phyloP scores from a whole-genome alignment of 345 rosid species.

The Salix brachista region DNA sequence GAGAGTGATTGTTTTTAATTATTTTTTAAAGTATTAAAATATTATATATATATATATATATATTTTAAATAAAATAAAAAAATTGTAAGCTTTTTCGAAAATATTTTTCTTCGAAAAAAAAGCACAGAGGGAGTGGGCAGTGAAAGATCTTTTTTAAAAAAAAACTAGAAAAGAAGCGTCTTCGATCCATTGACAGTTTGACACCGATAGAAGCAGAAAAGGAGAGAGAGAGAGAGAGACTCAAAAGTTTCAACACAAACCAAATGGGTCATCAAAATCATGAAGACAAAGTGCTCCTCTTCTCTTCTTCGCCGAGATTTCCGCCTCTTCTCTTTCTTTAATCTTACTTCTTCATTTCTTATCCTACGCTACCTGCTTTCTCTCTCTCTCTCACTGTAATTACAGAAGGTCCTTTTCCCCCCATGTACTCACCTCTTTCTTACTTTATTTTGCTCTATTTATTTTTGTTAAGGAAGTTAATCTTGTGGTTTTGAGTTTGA shows the following conservation, averaged over 20 bases:
- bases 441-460: neutral
- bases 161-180: neutral
- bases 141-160: neutral
- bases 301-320: slow-evolving; percentile 15
- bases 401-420: neutral
- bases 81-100: neutral
- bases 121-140: neutral
- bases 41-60: no score
- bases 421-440: neutral
- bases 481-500: neutral
- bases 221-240: slow-evolving; percentile 1
- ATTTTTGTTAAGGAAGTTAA: neutral
- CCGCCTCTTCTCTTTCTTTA: slow-evolving; percentile 8
- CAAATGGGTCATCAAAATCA: neutral
- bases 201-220: neutral
- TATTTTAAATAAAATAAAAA: neutral
- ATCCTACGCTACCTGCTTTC: neutral
- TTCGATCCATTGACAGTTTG: neutral
- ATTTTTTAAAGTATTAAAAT: no score
- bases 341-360: neutral
- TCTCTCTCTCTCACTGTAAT: neutral
- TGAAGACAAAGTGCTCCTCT: slow-evolving; percentile 8
- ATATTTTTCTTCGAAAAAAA: neutral
- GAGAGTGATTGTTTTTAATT: no score
- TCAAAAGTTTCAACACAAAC: slow-evolving; percentile 17